Percentiles rank a stretch among this genome's conserved stretches.
Evolutionary conservation across 345 rosid species (phyloP).

Genomic region (Camelina hispida): DNA sequence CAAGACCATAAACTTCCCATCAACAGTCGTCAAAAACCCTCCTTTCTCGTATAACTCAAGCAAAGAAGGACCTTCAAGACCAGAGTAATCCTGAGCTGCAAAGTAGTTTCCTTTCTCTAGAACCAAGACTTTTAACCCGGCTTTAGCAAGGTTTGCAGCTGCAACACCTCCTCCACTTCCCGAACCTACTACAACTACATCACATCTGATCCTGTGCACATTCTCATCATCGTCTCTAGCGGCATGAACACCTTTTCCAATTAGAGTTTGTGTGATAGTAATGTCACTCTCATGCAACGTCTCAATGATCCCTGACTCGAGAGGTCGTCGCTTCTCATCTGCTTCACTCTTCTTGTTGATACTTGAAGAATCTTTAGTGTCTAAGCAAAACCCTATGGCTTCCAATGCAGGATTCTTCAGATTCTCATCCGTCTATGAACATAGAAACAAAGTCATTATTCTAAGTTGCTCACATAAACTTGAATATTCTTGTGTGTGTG

Average conservation of each 20-base stretch:
- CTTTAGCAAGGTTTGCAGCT: conserved; percentile 56
- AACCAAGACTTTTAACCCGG: conserved; percentile 59
- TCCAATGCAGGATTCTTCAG: conserved; percentile 61
- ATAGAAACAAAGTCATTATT: background rate
- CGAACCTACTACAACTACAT: conserved; percentile 60
- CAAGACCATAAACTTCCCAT: conserved; percentile 48
- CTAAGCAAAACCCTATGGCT: conserved; percentile 67
- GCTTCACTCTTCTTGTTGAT: conserved; percentile 4
- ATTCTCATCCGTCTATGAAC: conserved; percentile 57
- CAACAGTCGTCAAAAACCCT: conserved; percentile 45
- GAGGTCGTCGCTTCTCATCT: conserved; percentile 45
- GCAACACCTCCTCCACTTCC: conserved; percentile 74
- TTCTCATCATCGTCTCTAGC: conserved; percentile 36
- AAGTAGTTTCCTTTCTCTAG: conserved; percentile 69
- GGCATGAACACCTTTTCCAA: conserved; percentile 50
- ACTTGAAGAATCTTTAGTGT: conserved; percentile 40
- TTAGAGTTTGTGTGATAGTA: conserved; percentile 43
- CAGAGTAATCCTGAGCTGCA: conserved; percentile 51
- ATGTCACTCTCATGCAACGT: conserved; percentile 44
- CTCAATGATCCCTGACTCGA: conserved; percentile 54
- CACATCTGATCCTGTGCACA: conserved; percentile 55
- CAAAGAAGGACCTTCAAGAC: conserved; percentile 58
- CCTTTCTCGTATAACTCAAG: conserved; percentile 52
- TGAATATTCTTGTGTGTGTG: background rate
- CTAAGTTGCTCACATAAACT: background rate